Evolutionary conservation across 2,329 filamentous ascomycete genomes (phyloP).

Genomic region (Penicillium frequentans): DNA sequence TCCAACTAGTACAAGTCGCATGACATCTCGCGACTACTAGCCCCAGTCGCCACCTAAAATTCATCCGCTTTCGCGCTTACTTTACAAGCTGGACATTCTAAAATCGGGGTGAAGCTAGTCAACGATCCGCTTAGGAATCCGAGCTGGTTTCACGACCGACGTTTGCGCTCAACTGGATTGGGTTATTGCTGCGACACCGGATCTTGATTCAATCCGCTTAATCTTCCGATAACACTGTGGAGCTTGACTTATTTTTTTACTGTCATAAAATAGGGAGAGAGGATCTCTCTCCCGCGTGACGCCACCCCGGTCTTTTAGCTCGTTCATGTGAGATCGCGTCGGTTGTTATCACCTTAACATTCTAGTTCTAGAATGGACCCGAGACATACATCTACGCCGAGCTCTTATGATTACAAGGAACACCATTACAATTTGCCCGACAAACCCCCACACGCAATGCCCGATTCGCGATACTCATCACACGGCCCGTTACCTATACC

Average conservation of each 20-base stretch:
- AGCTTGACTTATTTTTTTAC: slow-evolving; percentile 1
- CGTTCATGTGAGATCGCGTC: background rate
- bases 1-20: slow-evolving; percentile 19
- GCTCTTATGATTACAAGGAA: slow-evolving; percentile 41
- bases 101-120: slow-evolving; percentile 11
- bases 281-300: slow-evolving; percentile 5
- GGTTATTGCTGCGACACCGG: slow-evolving; percentile 17
- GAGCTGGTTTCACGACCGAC: slow-evolving; percentile 24
- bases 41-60: slow-evolving; percentile 5
- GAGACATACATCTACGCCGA: slow-evolving; percentile 42
- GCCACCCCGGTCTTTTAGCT: background rate
- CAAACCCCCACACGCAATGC: slow-evolving; percentile 40
- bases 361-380: slow-evolving; percentile 45
- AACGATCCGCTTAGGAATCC: slow-evolving; percentile 18
- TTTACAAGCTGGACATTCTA: slow-evolving; percentile 23
- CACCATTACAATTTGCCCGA: slow-evolving; percentile 35
- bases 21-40: slow-evolving; percentile 5
- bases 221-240: slow-evolving; percentile 8
- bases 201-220: slow-evolving; percentile 18
- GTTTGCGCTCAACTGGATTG: slow-evolving; percentile 27
- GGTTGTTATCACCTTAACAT: background rate
- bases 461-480: slow-evolving; percentile 42
- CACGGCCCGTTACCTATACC: slow-evolving; percentile 65
- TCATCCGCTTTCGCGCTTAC: slow-evolving; percentile 7
- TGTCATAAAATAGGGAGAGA: background rate